Evolutionary conservation across 2,329 filamentous ascomycete genomes (phyloP).

Genomic region (Colletotrichum somersetense): DNA sequence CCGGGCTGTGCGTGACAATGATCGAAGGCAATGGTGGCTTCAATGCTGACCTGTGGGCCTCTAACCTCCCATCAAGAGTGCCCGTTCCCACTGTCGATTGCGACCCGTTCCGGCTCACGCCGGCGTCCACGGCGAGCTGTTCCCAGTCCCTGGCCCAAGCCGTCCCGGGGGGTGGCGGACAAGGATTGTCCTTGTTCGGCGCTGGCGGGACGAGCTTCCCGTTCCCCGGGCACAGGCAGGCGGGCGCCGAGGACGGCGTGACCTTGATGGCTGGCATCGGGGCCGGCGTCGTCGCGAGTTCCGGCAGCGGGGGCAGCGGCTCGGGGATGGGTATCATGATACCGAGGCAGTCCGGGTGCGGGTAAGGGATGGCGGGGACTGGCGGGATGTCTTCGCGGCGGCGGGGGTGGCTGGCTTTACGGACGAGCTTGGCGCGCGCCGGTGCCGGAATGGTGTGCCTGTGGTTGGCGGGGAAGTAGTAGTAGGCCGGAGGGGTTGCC

Average conservation of each 20-base stretch:
- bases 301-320: conserved; percentile 33
- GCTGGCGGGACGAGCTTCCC: conserved; percentile 21
- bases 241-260: conserved; percentile 25
- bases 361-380: conserved; percentile 27
- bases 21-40: conserved; percentile 39
- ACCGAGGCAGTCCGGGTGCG: conserved; percentile 37
- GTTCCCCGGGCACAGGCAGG: conserved; percentile 39
- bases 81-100: conserved; percentile 26
- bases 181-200: conserved; percentile 26
- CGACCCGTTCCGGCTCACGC: conserved; percentile 38
- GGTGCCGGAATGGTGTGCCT: conserved; percentile 32
- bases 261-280: conserved; percentile 19
- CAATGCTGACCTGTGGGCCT: background rate
- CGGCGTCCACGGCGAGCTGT: conserved; percentile 39
- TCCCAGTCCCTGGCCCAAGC: conserved; percentile 43
- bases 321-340: conserved; percentile 39
- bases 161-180: conserved; percentile 40
- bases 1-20: conserved; percentile 38
- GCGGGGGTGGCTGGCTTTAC: conserved; percentile 32
- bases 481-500: conserved; percentile 34
- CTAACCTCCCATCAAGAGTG: conserved; percentile 14
- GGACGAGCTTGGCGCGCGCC: conserved; percentile 29
- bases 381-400: conserved; percentile 16
- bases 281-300: conserved; percentile 23
- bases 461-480: conserved; percentile 36